Evolutionary conservation across 768 basidiomycete genomes (phyloP), one percentile per base, ranked within the genome.

Genomic region (Candolleomyces eurysporus): DNA sequence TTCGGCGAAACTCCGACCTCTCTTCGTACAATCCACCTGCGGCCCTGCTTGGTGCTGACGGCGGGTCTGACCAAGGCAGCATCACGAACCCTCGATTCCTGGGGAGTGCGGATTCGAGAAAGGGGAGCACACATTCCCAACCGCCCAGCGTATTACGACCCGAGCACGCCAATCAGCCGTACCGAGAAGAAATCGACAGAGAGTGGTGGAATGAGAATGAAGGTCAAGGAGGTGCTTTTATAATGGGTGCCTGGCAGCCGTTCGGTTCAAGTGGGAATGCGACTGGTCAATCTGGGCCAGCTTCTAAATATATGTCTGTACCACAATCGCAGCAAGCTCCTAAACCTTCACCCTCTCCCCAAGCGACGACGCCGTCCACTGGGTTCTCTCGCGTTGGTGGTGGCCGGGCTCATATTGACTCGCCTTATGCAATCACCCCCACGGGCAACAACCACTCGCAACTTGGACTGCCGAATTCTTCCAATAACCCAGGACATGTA

Each of bases 241-340:
- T 98, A 69, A 96, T 98, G 93, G 89, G 88, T 46, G 92, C 96
- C n/a, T 96, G 94, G 92, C 87, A 89, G 65, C 85, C 88, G 31
- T 90, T 43, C 22, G 54, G 32, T 14, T 32, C 32, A 14, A 36
- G n/a, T 10, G 54, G 39, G n/a, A 56, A 42, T 85, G 77, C 84
- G 84, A 0, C 76, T 81, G 40, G 56, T 65, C 32, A 65, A 59
- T 7, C 71, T 79, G 21, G 82, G 39, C 26, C 8, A 13, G 14
- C 8, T 19, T 19, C 46, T 13, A 31, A 83, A 0, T 85, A 86
- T 68, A 58, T 69, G 21, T 73, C 81, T 9, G 78, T 86, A 21
- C 74, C 74, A 42, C 36, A 36, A 36, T 36, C 10, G 22, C 17
- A 52, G 14, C 50, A 16, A 36, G 56, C 51, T 3, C 42, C 30